These are phyloP conservation scores for Ceratobasidium sp. DNA, from an alignment of 1,284 basidiomycete genomes.

Conservation along the genomic window DNA sequence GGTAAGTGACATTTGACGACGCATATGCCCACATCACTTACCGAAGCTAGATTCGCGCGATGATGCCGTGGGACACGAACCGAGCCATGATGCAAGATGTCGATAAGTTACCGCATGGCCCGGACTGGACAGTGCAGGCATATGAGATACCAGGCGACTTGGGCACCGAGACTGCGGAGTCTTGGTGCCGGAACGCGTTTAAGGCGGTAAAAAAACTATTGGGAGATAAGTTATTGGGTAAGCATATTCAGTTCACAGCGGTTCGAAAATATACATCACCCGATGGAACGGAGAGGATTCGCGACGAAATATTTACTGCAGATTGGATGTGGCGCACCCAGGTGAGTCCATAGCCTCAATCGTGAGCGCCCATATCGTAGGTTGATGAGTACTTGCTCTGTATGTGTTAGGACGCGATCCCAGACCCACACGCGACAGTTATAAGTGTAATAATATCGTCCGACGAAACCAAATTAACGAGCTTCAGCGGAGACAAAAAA, in stretches of 20 bases:
- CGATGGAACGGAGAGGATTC: not conserved
- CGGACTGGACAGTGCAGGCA: not conserved
- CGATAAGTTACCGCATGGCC: constrained; percentile 6
- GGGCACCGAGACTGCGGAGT: constrained; percentile 52
- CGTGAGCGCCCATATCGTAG: too few relatives aligned
- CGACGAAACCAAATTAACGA: constrained; percentile 46
- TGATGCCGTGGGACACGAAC: constrained; percentile 4
- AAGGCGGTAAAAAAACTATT: constrained; percentile 57
- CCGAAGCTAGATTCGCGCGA: not conserved
- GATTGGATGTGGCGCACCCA: constrained; percentile 43
- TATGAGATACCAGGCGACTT: constrained; percentile 47
- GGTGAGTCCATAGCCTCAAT: too few relatives aligned
- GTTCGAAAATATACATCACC: not conserved
- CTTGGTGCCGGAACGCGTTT: constrained; percentile 55
- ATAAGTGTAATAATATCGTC: constrained; percentile 42
- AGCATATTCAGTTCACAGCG: not conserved
- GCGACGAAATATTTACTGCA: constrained; percentile 39
- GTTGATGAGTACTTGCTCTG: too few relatives aligned
- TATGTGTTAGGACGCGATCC: too few relatives aligned
- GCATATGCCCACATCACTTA: not conserved
- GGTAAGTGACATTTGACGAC: not conserved
- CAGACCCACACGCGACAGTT: constrained; percentile 35
- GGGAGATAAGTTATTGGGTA: constrained; percentile 38
- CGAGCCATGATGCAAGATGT: not conserved
- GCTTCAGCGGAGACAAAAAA: constrained; percentile 45